These are phyloP conservation scores for Syncephalastrum racemosum DNA, from an alignment of 371 early-diverging fungal genomes.

Conservation along the genomic window DNA sequence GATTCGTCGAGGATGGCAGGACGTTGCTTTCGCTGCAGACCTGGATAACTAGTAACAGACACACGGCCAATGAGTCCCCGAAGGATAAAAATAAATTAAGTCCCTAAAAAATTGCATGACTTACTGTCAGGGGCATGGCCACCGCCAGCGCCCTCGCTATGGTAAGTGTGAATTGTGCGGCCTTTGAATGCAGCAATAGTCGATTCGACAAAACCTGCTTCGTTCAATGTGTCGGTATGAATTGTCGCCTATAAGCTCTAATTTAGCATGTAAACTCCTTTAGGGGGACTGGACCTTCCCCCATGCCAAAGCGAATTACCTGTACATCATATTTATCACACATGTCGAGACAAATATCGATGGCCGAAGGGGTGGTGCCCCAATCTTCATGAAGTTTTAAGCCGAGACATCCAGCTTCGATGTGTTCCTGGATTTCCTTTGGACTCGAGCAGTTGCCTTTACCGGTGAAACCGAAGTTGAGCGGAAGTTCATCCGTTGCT, in stretches of 20 bases:
- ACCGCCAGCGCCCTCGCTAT: slow-evolving; percentile 95
- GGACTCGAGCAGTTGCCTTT: slow-evolving; percentile 81
- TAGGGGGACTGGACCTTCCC: background rate
- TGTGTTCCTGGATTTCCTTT: slow-evolving; percentile 75
- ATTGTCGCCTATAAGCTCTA: slow-evolving; percentile 62
- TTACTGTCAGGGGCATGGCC: slow-evolving; percentile 90
- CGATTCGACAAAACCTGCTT: slow-evolving; percentile 91
- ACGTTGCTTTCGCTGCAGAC: slow-evolving; percentile 84
- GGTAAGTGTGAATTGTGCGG: slow-evolving; percentile 92
- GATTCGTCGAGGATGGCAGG: slow-evolving; percentile 91
- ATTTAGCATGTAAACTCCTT: background rate
- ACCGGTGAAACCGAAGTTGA: slow-evolving; percentile 93
- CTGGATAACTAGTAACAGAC: slow-evolving; percentile 56
- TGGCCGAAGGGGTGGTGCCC: slow-evolving; percentile 92
- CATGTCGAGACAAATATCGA: slow-evolving; percentile 81
- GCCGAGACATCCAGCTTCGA: slow-evolving; percentile 87
- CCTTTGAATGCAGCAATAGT: slow-evolving; percentile 85
- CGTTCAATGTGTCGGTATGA: slow-evolving; percentile 94
- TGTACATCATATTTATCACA: slow-evolving; percentile 91
- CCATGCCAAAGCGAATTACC: slow-evolving; percentile 24
- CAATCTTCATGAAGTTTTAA: slow-evolving; percentile 95
- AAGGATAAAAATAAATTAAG: slow-evolving; percentile 3
- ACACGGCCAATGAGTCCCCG: background rate
- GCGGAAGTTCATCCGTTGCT: slow-evolving; percentile 81
- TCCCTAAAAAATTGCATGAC: slow-evolving; percentile 11